Evolutionary conservation across 257 asterid genomes (phyloP), one percentile per base, ranked within the genome.

Genomic region (Solanum lignicaule): DNA sequence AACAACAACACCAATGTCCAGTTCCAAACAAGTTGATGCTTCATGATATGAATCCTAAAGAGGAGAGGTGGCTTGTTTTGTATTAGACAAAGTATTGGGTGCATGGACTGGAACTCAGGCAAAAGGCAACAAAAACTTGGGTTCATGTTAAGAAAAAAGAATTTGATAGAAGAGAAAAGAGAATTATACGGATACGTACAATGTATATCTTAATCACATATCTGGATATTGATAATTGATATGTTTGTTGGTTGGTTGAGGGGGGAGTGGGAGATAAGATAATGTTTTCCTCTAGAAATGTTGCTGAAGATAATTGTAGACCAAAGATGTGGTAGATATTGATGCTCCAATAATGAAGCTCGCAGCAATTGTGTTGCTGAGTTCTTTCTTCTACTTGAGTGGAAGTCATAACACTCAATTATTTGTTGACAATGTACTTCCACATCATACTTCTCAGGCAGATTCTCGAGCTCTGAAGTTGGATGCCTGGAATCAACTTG

Each of bases 401-500:
- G 85, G 85, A 79, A 79, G 85, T 79, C 0, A 29, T 11, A 27
- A 46, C 85, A 79, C 60, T 27, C 25, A 2, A 27, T 46, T 27
- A 27, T 43, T 79, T 79, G 85, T 79, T 79, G 85, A 79, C 9
- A 79, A 25, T 27, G 85, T 25, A 79, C 65, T 27, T 79, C 62
- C 39, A 79, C 85, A 29, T 27, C 88, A 55, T 86, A 87, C 86
- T 60, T 36, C 90, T 87, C 96, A 96, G 98, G 98, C 95, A 39
- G 98, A 95, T 90, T 92, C 98, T 76, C 93, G 94, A 87, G 88
- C 93, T 86, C 84, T 97, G 87, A 97, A 91, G 93, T 91, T 94
- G 94, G 91, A 91, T 87, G 97, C 98, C 33, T 97, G 98, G 99
- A 92, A 90, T 87, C 96, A 96, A 90, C 98, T 97, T 89, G 98